Evolutionary conservation across 192 early-diverging fungal genomes (phyloP).

Genomic region (Rhizophlyctis rosea): DNA sequence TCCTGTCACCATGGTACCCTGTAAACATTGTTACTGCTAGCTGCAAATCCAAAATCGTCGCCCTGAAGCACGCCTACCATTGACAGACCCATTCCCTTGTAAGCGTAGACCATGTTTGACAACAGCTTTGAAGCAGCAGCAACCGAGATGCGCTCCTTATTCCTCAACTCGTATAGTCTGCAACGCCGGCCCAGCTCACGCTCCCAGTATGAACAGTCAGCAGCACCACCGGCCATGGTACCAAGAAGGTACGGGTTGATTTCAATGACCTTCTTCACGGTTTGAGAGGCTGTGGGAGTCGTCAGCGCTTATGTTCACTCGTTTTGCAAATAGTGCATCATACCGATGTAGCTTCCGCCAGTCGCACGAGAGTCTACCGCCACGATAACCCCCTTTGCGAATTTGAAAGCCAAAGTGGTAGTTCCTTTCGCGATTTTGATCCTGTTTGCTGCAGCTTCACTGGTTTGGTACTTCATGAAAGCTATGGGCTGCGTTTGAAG

Average conservation of each 20-base stretch:
- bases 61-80: conserved; percentile 60
- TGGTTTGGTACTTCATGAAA: conserved; percentile 79
- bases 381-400: conserved; percentile 88
- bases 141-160: conserved; percentile 98
- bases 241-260: conserved; percentile 98
- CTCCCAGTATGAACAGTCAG: conserved; percentile 98
- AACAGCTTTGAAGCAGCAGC: conserved; percentile 96
- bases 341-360: conserved; percentile 85
- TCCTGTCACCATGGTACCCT: conserved; percentile 97
- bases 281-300: conserved; percentile 72
- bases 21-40: conserved; percentile 8
- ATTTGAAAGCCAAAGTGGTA: conserved; percentile 98
- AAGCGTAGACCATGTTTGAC: conserved; percentile 93
- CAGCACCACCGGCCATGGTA: conserved; percentile 99
- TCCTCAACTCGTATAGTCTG: conserved; percentile 89
- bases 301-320: not conserved
- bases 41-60: conserved; percentile 16
- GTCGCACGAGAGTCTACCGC: conserved; percentile 97
- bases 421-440: conserved; percentile 96
- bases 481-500: conserved; percentile 65
- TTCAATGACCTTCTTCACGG: conserved; percentile 98
- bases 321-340: not conserved
- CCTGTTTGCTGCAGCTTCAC: conserved; percentile 63
- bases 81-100: conserved; percentile 98
- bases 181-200: conserved; percentile 93